Base-by-base conservation (phyloP, 2,329 filamentous ascomycete species). In the Fusarium longipes region DNA sequence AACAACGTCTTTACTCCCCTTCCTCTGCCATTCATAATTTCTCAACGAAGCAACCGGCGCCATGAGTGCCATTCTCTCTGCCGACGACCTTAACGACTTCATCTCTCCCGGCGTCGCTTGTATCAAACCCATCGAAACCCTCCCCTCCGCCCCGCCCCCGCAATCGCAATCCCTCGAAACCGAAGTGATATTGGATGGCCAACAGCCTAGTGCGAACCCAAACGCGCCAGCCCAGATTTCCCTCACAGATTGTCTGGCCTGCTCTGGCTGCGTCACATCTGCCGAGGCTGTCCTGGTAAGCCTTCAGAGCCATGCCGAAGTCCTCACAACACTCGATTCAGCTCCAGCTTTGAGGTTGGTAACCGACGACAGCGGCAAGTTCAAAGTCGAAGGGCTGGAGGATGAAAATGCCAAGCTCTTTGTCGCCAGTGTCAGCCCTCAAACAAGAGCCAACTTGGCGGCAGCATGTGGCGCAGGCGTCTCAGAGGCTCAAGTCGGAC, bases 61-160 rank as follows among this genome's bases (percentile, higher is more conserved):
- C 66, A 99, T 99, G 96, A 97, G 93, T 77, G 96, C 96, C 66
- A 99, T 99, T 75, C 91, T 99, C 74, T 98, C 94, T 57, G 91
- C 91, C 75, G 95, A 99, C 83, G 94, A 97, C 78, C 85, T 99
- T 64, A 99, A 99, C 84, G 96, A 99, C 84, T 99, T 99, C 82
- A 99, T 99, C 77, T 96, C 92, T 57, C 96, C 96, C 15, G 94
- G 95, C 65, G 94, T 99, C 75, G 96, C 96, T 66, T 99, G 96
- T 81, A 98, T 99, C 80, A 98, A 99, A 76, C 96, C 96, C 27
- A 86, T 99, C 77, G 96, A 99, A 79, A 96, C 93, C 3, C 87
- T 99, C 15, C 95, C 96, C 3, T 80, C 85, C 48, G 84, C 86
- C 68, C 70, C 76, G 60, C 65, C 73, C 67, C 71, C 71, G 63